Evolutionary conservation across 169 alveolate species (phyloP).

Genomic region (Eimeria falciformis): DNA sequence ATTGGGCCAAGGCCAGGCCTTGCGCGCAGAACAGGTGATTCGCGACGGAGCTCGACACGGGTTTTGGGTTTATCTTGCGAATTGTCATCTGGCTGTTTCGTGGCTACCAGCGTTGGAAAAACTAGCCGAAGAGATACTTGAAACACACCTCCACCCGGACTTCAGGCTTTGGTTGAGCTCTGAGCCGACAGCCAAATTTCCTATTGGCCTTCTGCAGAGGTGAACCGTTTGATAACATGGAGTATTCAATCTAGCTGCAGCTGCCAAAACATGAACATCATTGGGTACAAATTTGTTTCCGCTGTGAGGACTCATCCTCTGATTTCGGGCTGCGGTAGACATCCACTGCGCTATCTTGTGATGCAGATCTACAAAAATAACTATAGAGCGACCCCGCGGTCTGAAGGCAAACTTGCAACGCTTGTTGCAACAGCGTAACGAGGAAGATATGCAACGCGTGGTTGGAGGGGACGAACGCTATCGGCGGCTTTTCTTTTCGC

Average conservation of each 20-base stretch:
- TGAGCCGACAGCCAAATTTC: constrained; percentile 95
- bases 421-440: constrained; percentile 90
- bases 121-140: constrained; percentile 79
- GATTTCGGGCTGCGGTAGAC: too few relatives aligned
- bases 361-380: constrained; percentile 91
- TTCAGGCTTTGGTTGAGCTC: constrained; percentile 96
- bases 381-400: constrained; percentile 96
- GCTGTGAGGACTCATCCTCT: background rate
- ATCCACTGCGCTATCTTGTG: background rate
- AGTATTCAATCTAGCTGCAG: too few relatives aligned
- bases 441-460: constrained; percentile 91
- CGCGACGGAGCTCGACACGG: constrained; percentile 95
- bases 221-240: too few relatives aligned
- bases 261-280: too few relatives aligned
- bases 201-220: constrained; percentile 95
- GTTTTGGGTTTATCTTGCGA: constrained; percentile 95
- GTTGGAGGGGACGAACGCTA: constrained; percentile 92
- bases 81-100: constrained; percentile 93
- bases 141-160: constrained; percentile 91
- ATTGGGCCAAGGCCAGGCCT: constrained; percentile 95
- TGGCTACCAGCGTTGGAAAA: constrained; percentile 94
- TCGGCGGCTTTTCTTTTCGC: constrained; percentile 95
- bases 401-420: constrained; percentile 93
- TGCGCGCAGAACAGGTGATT: constrained; percentile 90
- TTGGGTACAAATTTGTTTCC: background rate